A percentile compares a stretch with the other conserved stretches of the same genome.
These are phyloP conservation scores for Cymbopogon flexuosus DNA, from an alignment of 202 grass and related monocot species.

Conservation along the genomic window DNA sequence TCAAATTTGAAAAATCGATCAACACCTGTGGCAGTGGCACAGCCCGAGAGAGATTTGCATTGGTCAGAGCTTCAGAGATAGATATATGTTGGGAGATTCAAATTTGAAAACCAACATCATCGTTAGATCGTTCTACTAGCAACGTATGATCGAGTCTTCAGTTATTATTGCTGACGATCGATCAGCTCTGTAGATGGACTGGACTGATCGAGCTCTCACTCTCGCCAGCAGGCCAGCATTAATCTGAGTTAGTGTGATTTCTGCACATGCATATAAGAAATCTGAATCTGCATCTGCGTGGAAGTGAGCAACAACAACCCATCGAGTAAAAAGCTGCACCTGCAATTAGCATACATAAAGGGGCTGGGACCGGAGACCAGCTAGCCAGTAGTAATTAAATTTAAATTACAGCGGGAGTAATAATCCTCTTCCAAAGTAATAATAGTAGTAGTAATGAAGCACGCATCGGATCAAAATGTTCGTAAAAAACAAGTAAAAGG, in stretches of 20 bases:
- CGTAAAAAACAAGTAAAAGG: not conserved
- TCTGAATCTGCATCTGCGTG: not conserved
- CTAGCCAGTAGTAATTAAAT: not conserved
- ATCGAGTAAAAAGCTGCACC: not conserved
- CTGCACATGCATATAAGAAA: not conserved
- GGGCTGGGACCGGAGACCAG: not conserved
- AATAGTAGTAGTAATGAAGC: not conserved
- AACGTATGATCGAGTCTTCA: not conserved
- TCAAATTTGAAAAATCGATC: not conserved
- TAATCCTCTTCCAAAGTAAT: not conserved
- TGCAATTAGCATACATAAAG: not conserved
- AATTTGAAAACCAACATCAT: not conserved
- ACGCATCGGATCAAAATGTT: not conserved
- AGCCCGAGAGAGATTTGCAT: not conserved
- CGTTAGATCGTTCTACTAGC: not conserved
- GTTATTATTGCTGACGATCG: not conserved
- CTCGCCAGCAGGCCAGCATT: not conserved
- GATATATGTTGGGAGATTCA: not conserved
- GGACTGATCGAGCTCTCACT: not conserved
- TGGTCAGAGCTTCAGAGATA: not conserved
- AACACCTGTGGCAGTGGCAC: not conserved
- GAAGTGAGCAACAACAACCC: not conserved
- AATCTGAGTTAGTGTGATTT: not conserved
- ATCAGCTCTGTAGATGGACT: not conserved
- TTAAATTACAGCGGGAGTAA: not conserved